phyloP scores from a whole-genome alignment of 805 yeast genomes.

The Saturnispora ahearnii region DNA sequence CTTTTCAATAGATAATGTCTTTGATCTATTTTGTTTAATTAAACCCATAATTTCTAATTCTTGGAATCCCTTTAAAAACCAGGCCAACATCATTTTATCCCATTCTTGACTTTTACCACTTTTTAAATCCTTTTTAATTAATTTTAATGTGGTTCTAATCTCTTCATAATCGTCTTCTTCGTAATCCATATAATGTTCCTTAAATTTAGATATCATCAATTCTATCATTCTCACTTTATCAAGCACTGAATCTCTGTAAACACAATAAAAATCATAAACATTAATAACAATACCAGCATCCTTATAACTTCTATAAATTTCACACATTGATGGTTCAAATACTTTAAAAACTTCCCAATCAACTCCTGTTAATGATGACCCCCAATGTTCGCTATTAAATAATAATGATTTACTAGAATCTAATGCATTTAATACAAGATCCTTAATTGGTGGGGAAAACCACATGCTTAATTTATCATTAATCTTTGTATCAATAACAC shows the following conservation, averaged over 20 bases:
- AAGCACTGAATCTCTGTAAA: slow-evolving; percentile 28
- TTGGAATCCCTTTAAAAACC: slow-evolving; percentile 67
- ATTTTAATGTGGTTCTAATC: neutral
- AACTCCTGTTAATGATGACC: slow-evolving; percentile 10
- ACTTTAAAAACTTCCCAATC: slow-evolving; percentile 26
- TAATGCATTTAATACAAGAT: slow-evolving; percentile 32
- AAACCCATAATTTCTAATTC: slow-evolving; percentile 67
- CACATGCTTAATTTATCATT: slow-evolving; percentile 24
- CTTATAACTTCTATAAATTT: slow-evolving; percentile 58
- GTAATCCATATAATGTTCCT: neutral
- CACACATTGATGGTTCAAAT: slow-evolving; percentile 43
- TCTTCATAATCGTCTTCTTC: slow-evolving; percentile 1
- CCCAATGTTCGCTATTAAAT: slow-evolving; percentile 22
- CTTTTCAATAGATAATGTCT: slow-evolving; percentile 61
- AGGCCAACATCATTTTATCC: slow-evolving; percentile 55
- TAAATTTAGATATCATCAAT: slow-evolving; percentile 11
- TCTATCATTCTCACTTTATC: slow-evolving; percentile 14
- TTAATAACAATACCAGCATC: slow-evolving; percentile 60
- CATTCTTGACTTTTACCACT: slow-evolving; percentile 38
- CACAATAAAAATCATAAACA: slow-evolving; percentile 28
- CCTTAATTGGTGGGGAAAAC: slow-evolving; percentile 38
- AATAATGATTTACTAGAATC: slow-evolving; percentile 30
- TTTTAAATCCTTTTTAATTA: slow-evolving; percentile 22
- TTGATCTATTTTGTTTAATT: slow-evolving; percentile 49
- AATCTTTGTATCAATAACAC: slow-evolving; percentile 27